Evolutionary conservation across 257 asterid species (phyloP).

Genomic region (Ballota nigra): DNA sequence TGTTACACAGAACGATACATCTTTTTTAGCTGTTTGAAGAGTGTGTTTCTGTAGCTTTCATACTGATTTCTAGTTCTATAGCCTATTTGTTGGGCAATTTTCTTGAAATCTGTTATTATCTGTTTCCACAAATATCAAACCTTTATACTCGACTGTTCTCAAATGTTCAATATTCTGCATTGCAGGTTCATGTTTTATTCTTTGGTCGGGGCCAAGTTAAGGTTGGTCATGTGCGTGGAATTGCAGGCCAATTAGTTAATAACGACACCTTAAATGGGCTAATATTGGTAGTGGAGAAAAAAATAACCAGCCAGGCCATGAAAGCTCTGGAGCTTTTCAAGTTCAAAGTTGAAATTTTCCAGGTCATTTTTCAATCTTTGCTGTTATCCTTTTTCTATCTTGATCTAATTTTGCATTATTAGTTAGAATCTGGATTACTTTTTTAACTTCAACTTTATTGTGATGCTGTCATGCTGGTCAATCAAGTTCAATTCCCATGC

Average conservation of each 20-base stretch:
- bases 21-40: neutral
- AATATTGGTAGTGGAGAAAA: slow-evolving; percentile 58
- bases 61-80: neutral
- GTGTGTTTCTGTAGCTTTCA: neutral
- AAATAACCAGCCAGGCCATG: slow-evolving; percentile 65
- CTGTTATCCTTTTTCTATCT: neutral
- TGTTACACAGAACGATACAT: neutral
- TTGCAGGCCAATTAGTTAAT: slow-evolving; percentile 39
- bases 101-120: neutral
- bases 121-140: neutral
- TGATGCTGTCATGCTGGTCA: neutral
- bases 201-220: slow-evolving; percentile 50
- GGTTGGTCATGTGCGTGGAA: slow-evolving; percentile 50
- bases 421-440: neutral
- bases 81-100: neutral
- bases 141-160: slow-evolving; percentile 18
- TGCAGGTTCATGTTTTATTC: slow-evolving; percentile 66
- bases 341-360: slow-evolving; percentile 74
- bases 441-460: neutral
- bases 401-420: neutral
- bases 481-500: too few species aligned
- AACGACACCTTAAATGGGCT: slow-evolving; percentile 50
- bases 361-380: slow-evolving; percentile 39
- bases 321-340: slow-evolving; percentile 53
- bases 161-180: slow-evolving; percentile 15